Conservation (phyloP, 768 basidiomycete species). For the Amanita jacksonii region DNA sequence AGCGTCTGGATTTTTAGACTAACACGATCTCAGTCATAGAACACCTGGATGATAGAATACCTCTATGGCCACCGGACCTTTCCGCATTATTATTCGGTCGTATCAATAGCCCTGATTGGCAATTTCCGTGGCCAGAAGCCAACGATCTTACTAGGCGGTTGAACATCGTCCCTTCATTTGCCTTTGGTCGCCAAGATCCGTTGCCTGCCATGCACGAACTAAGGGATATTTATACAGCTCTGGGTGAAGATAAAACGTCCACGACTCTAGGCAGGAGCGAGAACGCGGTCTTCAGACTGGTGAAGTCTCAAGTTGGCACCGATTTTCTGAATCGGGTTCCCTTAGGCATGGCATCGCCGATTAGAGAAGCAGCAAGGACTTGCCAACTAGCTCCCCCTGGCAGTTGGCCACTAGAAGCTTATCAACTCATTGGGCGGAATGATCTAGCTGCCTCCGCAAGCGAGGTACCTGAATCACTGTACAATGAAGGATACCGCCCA, state of each 20-base stretch:
- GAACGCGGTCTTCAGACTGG: conserved; percentile 47
- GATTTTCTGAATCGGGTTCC: conserved; percentile 50
- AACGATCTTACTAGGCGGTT: conserved; percentile 37
- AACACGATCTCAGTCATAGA: conserved; percentile 27
- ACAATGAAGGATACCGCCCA: conserved; percentile 45
- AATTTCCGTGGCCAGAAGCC: conserved; percentile 41
- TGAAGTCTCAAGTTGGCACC: conserved; percentile 34
- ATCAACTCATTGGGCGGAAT: conserved; percentile 59
- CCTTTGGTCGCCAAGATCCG: conserved; percentile 55
- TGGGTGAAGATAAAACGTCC: conserved; percentile 43
- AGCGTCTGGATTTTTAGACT: not conserved
- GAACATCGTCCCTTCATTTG: conserved; percentile 44
- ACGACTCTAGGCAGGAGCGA: conserved; percentile 60
- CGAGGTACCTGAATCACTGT: conserved; percentile 33
- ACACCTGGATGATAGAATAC: conserved; percentile 59
- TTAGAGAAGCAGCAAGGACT: conserved; percentile 77
- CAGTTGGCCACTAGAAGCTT: conserved; percentile 64
- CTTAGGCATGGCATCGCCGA: conserved; percentile 63
- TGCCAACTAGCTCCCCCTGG: conserved; percentile 73
- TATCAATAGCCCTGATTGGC: conserved; percentile 62
- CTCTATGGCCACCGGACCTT: conserved; percentile 73
- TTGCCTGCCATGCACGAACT: conserved; percentile 43
- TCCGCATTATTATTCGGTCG: conserved; percentile 53
- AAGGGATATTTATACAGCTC: conserved; percentile 44
- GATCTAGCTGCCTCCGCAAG: conserved; percentile 64